Evolutionary conservation across 768 basidiomycete genomes (phyloP).

Genomic region (Collybiopsis luxurians): DNA sequence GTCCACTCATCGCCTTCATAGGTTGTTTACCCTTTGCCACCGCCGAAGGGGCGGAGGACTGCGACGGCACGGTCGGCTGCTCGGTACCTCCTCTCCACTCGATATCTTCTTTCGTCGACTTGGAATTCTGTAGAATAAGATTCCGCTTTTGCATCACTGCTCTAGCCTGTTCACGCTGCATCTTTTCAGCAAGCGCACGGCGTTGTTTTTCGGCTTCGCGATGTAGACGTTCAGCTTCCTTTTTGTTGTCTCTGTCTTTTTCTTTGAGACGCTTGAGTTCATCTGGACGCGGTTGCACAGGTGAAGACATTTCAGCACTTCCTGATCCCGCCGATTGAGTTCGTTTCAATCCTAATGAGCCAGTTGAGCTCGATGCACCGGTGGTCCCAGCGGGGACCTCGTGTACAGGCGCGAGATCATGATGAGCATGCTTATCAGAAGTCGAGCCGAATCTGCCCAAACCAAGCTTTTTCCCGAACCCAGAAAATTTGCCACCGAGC

Average conservation of each 20-base stretch:
- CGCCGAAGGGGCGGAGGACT: constrained; percentile 11
- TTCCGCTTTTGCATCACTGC: constrained; percentile 91
- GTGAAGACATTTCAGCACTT: constrained; percentile 46
- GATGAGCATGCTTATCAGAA: constrained; percentile 67
- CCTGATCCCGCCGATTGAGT: constrained; percentile 77
- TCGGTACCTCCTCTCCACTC: constrained; percentile 57
- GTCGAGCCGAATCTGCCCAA: constrained; percentile 47
- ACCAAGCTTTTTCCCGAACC: constrained; percentile 65
- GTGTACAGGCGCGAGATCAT: constrained; percentile 66
- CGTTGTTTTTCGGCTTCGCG: constrained; percentile 84
- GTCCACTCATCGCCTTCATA: background rate
- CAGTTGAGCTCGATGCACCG: constrained; percentile 44
- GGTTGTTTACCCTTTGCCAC: constrained; percentile 5
- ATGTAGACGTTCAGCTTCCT: constrained; percentile 74
- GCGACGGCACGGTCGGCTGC: constrained; percentile 37
- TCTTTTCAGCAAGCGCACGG: constrained; percentile 70
- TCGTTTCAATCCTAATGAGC: constrained; percentile 64
- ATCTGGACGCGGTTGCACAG: constrained; percentile 23
- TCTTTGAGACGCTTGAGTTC: background rate
- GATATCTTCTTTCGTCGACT: constrained; percentile 33
- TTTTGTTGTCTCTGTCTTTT: constrained; percentile 58
- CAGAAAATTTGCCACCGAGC: constrained; percentile 51
- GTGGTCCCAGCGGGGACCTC: constrained; percentile 47
- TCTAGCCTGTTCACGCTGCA: constrained; percentile 82
- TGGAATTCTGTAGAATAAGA: constrained; percentile 52